Evolutionary conservation across 2,329 filamentous ascomycete genomes (phyloP).

Genomic region (Botrytis fabae): DNA sequence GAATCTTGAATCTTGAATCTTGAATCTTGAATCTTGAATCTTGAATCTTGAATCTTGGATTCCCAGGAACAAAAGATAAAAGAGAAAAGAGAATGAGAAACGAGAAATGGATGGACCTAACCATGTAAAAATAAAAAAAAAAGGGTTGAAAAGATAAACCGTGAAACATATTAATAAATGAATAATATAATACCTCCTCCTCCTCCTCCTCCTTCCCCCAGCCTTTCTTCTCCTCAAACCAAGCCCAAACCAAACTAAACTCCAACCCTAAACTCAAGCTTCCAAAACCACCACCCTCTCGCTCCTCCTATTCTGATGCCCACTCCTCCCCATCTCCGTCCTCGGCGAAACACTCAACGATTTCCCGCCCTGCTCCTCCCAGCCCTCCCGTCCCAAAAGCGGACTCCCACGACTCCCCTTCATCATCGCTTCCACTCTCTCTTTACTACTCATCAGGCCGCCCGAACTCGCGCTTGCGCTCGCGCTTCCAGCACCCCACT

Average conservation of each 20-base stretch:
- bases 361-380: not conserved
- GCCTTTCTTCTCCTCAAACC: not conserved
- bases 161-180: not conserved
- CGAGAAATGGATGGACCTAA: too few relatives aligned
- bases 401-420: conserved; percentile 12
- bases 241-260: too few relatives aligned
- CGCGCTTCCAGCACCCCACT: not conserved
- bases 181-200: not conserved
- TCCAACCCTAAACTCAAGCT: not conserved
- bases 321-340: not conserved
- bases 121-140: not conserved
- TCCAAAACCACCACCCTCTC: conserved; percentile 11
- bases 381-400: not conserved
- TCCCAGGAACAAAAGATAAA: not conserved
- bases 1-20: not conserved
- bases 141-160: too few relatives aligned
- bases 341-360: not conserved
- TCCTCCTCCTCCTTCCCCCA: not conserved
- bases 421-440: conserved; percentile 3
- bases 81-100: not conserved
- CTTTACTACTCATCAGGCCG: not conserved
- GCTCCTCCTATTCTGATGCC: conserved; percentile 7
- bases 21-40: too few relatives aligned
- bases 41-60: too few relatives aligned
- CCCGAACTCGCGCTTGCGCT: not conserved